A percentile compares a stretch with the other conserved stretches of the same genome.
Conservation (phyloP, 495 filamentous ascomycete genomes). For the Xylaria flabelliformis region DNA sequence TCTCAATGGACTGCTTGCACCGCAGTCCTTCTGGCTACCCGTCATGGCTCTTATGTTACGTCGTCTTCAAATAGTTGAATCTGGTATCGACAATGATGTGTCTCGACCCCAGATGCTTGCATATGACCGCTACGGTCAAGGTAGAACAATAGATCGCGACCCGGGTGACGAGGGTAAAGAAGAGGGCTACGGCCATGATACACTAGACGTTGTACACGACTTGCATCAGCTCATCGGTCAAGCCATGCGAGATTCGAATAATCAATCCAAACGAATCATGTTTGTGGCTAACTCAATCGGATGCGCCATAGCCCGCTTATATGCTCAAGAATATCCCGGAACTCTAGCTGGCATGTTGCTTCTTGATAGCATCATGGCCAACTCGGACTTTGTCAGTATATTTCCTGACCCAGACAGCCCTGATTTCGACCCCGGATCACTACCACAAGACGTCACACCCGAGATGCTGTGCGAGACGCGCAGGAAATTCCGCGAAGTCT, state of each 20-base stretch:
- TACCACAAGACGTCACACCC: constrained; percentile 53
- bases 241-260: constrained; percentile 35
- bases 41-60: constrained; percentile 47
- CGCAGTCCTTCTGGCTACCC: constrained; percentile 56
- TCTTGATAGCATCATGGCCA: constrained; percentile 68
- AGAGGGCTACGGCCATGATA: constrained; percentile 60
- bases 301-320: constrained; percentile 64
- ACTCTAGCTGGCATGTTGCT: constrained; percentile 58
- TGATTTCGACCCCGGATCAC: constrained; percentile 49
- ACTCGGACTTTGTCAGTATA: constrained; percentile 62
- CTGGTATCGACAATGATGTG: constrained; percentile 23
- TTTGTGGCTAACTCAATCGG: constrained; percentile 67
- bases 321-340: constrained; percentile 53
- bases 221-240: constrained; percentile 58
- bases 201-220: constrained; percentile 54
- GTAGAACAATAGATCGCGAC: constrained; percentile 59
- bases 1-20: constrained; percentile 65
- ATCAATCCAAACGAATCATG: constrained; percentile 43
- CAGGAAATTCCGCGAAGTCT: constrained; percentile 47
- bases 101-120: constrained; percentile 57
- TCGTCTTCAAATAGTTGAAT: constrained; percentile 18
- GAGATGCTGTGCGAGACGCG: constrained; percentile 56
- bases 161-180: constrained; percentile 54
- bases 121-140: constrained; percentile 72
- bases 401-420: constrained; percentile 65